A percentile compares a stretch with the other conserved stretches of the same genome.
phyloP scores from a whole-genome alignment of 495 filamentous ascomycete genomes.

The Neurospora sp. region DNA sequence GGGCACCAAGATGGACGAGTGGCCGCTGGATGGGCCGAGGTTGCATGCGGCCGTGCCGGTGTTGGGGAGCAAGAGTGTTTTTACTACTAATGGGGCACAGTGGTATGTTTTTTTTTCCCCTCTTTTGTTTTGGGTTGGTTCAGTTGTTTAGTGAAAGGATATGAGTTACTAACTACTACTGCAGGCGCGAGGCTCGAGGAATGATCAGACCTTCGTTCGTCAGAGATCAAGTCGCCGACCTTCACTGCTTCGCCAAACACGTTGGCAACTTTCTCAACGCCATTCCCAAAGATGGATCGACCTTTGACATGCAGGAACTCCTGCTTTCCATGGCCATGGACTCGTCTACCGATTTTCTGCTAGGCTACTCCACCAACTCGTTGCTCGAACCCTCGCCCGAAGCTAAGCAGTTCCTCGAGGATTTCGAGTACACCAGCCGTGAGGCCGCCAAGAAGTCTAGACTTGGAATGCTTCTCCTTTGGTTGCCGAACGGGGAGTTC shows the following conservation, averaged over 20 bases:
- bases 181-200: conserved; percentile 35
- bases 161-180: background rate
- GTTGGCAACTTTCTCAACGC: conserved; percentile 41
- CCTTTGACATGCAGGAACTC: conserved; percentile 52
- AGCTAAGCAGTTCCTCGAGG: conserved; percentile 24
- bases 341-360: conserved; percentile 53
- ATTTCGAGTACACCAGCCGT: conserved; percentile 29
- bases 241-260: conserved; percentile 47
- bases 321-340: conserved; percentile 57
- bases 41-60: conserved; percentile 22
- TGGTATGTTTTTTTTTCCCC: conserved; percentile 26
- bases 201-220: conserved; percentile 39
- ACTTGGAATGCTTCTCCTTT: conserved; percentile 43
- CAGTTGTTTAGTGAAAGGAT: background rate
- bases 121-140: background rate
- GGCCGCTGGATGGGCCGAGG: conserved; percentile 25
- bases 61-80: conserved; percentile 43
- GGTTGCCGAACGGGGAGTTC: conserved; percentile 42
- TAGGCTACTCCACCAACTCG: conserved; percentile 31
- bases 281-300: conserved; percentile 25
- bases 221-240: conserved; percentile 40
- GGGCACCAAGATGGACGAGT: conserved; percentile 56
- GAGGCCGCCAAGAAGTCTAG: conserved; percentile 34
- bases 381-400: conserved; percentile 22
- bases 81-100: conserved; percentile 56